A percentile compares a stretch with the other conserved stretches of the same genome.
These are phyloP conservation scores for Candida sakaeoensis DNA, from an alignment of 805 yeast genomes.

Conservation along the genomic window DNA sequence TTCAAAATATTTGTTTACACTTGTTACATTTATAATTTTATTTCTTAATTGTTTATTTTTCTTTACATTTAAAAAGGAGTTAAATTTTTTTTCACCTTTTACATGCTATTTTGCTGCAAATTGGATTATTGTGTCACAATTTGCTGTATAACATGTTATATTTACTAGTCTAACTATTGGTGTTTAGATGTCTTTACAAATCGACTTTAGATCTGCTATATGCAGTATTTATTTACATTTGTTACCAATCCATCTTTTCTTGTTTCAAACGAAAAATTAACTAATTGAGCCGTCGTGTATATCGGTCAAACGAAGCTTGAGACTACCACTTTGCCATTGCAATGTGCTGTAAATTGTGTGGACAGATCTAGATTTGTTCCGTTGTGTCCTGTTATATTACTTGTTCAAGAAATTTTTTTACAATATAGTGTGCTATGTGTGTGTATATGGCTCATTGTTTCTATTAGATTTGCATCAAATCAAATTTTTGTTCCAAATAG, in stretches of 20 bases:
- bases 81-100: too few relatives aligned
- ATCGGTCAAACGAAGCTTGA: too few relatives aligned
- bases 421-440: too few relatives aligned
- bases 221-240: slow-evolving; percentile 5
- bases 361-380: not conserved
- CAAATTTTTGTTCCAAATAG: too few relatives aligned
- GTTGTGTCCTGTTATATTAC: not conserved
- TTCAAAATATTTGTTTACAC: not conserved
- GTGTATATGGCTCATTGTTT: too few relatives aligned
- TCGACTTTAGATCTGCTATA: slow-evolving; percentile 1
- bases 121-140: too few relatives aligned
- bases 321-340: too few relatives aligned
- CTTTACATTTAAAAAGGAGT: not conserved
- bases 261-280: not conserved
- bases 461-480: too few relatives aligned
- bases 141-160: not conserved
- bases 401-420: not conserved
- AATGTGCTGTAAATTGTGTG: not conserved
- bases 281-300: not conserved
- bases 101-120: too few relatives aligned
- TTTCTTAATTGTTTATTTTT: not conserved
- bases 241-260: not conserved
- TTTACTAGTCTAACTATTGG: not conserved
- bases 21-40: not conserved
- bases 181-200: not conserved